A percentile compares a stretch with the other conserved stretches of the same genome.
These are phyloP conservation scores for Torulaspora microellipsoides DNA, from an alignment of 805 yeast species.

Conservation along the genomic window DNA sequence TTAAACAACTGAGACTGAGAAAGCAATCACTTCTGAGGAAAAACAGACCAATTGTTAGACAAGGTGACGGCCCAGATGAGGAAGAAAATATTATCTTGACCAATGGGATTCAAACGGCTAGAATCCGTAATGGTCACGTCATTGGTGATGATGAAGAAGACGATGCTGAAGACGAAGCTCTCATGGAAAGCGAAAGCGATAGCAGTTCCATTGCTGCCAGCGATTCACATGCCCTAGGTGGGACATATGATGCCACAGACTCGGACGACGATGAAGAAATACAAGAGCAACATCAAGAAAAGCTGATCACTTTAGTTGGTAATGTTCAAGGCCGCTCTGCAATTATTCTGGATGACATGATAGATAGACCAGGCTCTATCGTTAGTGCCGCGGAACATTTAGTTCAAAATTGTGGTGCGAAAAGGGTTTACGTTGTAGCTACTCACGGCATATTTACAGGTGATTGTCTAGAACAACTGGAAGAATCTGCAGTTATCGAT, in stretches of 20 bases:
- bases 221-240: constrained; percentile 64
- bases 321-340: constrained; percentile 91
- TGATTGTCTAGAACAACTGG: constrained; percentile 74
- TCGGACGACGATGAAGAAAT: constrained; percentile 74
- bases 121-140: constrained; percentile 95
- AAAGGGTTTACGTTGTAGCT: constrained; percentile 81
- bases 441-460: constrained; percentile 95
- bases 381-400: constrained; percentile 98
- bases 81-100: constrained; percentile 66
- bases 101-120: constrained; percentile 86
- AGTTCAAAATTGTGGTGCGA: constrained; percentile 93
- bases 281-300: constrained; percentile 48
- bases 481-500: constrained; percentile 77
- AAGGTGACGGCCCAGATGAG: constrained; percentile 47
- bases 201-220: constrained; percentile 18
- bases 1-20: constrained; percentile 37
- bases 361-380: constrained; percentile 90
- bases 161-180: constrained; percentile 29
- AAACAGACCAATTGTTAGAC: constrained; percentile 40
- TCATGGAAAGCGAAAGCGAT: constrained; percentile 32
- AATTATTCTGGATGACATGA: constrained; percentile 92
- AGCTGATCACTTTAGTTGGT: constrained; percentile 92
- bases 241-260: constrained; percentile 72
- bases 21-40: constrained; percentile 47
- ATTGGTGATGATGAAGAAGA: constrained; percentile 71